phyloP scores from a whole-genome alignment of 768 basidiomycete genomes.

The Tricholoma furcatifolium region DNA sequence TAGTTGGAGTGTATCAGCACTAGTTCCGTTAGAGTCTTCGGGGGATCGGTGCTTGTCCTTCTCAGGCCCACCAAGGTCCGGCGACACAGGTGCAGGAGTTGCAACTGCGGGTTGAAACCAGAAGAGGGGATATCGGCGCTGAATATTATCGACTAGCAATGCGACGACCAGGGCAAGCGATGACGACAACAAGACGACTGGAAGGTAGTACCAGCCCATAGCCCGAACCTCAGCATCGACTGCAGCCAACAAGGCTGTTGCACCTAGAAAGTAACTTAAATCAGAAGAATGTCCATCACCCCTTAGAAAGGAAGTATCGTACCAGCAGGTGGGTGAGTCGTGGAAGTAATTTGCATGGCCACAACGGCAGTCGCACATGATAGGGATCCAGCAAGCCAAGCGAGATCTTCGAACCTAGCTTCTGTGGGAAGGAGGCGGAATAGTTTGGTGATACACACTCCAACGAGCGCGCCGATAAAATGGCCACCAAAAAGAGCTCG shows the following conservation, averaged over 20 bases:
- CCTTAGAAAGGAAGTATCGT: not conserved
- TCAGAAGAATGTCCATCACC: not conserved
- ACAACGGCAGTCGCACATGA: slow-evolving; percentile 42
- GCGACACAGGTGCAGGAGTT: slow-evolving; percentile 15
- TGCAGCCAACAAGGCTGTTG: slow-evolving; percentile 51
- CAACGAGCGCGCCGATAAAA: slow-evolving; percentile 46
- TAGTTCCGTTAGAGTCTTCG: not conserved
- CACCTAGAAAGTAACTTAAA: slow-evolving; percentile 28
- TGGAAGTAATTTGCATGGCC: slow-evolving; percentile 51
- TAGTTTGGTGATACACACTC: slow-evolving; percentile 51
- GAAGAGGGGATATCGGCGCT: slow-evolving; percentile 46
- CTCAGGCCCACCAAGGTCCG: slow-evolving; percentile 15
- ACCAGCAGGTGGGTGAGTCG: slow-evolving; percentile 56
- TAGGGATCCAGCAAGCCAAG: slow-evolving; percentile 50
- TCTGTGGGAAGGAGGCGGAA: slow-evolving; percentile 45
- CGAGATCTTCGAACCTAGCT: slow-evolving; percentile 38
- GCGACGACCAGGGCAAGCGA: slow-evolving; percentile 42
- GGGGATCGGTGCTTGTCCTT: not conserved
- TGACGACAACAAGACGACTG: slow-evolving; percentile 48
- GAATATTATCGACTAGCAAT: slow-evolving; percentile 49
- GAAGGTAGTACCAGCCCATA: slow-evolving; percentile 55
- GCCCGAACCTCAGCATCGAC: slow-evolving; percentile 38
- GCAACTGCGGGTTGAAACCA: slow-evolving; percentile 36
- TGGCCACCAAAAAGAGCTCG: slow-evolving; percentile 51
- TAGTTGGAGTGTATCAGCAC: not conserved